phyloP scores from a whole-genome alignment of 192 early-diverging fungal genomes.

The Coemansia sp. region DNA sequence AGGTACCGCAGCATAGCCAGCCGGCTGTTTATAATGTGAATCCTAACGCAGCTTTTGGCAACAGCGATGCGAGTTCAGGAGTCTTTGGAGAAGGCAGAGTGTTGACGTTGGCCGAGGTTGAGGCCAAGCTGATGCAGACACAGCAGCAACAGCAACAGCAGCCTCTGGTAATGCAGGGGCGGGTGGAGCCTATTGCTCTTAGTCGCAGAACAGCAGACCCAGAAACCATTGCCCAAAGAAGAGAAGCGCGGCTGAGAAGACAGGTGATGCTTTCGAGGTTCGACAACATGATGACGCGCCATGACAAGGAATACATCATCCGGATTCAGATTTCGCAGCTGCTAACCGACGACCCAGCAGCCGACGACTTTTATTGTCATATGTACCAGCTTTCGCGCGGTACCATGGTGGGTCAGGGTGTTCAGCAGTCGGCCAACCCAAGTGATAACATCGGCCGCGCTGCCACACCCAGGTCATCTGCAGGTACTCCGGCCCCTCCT shows the following conservation, averaged over 20 bases:
- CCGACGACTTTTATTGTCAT: constrained; percentile 97
- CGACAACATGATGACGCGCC: constrained; percentile 86
- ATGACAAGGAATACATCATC: constrained; percentile 93
- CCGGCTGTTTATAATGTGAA: neutral
- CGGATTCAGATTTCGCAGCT: constrained; percentile 94
- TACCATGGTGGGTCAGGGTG: constrained; percentile 11
- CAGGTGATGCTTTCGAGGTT: constrained; percentile 67
- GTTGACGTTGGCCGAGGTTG: constrained; percentile 7
- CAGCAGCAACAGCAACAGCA: neutral
- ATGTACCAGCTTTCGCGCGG: constrained; percentile 76
- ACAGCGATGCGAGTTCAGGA: neutral
- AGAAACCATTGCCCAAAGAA: constrained; percentile 29
- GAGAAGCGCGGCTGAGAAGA: constrained; percentile 33
- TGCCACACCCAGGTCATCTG: neutral
- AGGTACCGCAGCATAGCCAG: neutral
- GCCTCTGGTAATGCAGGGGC: neutral
- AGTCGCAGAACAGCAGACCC: constrained; percentile 15
- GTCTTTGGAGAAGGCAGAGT: neutral
- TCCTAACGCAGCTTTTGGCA: neutral
- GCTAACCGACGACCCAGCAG: constrained; percentile 86
- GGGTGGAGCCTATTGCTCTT: neutral
- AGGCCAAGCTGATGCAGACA: constrained; percentile 20
- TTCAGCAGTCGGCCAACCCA: neutral
- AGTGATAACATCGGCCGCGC: neutral
- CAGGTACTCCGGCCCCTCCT: neutral